Base-by-base conservation (phyloP, 768 basidiomycete species). In the Lentinula boryana region DNA sequence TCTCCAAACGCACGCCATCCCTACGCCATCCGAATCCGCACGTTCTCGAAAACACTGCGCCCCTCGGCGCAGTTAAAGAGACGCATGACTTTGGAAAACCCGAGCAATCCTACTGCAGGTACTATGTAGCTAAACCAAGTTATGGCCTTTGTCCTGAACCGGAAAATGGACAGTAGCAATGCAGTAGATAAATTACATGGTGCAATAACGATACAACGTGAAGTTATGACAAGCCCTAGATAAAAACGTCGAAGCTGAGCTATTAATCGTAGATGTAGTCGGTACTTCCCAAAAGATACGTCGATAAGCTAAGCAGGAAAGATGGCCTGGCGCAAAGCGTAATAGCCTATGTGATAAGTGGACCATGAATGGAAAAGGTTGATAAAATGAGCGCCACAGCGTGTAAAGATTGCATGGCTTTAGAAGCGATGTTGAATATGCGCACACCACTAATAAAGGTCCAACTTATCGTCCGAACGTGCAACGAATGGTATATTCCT, bases 401-500 rank as follows among this genome's bases (percentile, higher is more conserved):
- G 36, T 38, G 41, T 41, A 31, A 33, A 21, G 6, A 36, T 44
- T 12, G 16, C 46, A 27, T 38, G 36, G 36, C 13, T 5, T 27
- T 16, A 36, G 51, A 53, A 53, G 15, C 12, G 13, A 53, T 16
- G 12, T 36, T 3, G 31, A 21, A 40, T 40, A n/a, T 35, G n/a
- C 18, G 10, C 16, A 38, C 21, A 55, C n/a, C 36, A 18, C 36
- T 76, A 88, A 68, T 86, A 87, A 56, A 89, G 67, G 62, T 86
- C 85, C 64, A 82, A 69, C 68, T 77, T 82, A 68, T 89, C 88
- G 65, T 88, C 87, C 1, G 82, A 84, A 63, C 85, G 79, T 52
- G 82, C 76, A 31, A 73, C 64, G 63, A 86, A 90, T 7, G 80
- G 80, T 44, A 88, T 80, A 70, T 84, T 87, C 65, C 75, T 68